Conservation (phyloP, 768 basidiomycete species). For the Suillus occidentalis region DNA sequence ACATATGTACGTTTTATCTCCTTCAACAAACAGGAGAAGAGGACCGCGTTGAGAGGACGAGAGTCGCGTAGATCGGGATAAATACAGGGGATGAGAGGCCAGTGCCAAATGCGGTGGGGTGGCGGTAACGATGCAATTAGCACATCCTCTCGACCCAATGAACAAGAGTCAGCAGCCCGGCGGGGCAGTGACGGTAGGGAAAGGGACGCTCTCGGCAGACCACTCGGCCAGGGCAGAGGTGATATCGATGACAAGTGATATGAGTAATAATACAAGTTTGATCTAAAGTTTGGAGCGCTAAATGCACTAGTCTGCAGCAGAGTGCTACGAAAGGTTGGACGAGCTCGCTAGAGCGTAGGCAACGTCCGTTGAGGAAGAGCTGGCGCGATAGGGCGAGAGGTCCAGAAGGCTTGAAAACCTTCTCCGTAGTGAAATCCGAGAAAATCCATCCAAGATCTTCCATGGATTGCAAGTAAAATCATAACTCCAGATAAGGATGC, state of each 20-base stretch:
- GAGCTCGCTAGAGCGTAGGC: slow-evolving; percentile 23
- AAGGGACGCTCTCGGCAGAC: slow-evolving; percentile 21
- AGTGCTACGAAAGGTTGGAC: slow-evolving; percentile 18
- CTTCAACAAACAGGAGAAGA: slow-evolving; percentile 1
- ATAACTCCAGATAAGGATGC: slow-evolving; percentile 29
- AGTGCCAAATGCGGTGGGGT: neutral
- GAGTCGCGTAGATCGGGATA: slow-evolving; percentile 1
- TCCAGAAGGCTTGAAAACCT: slow-evolving; percentile 12
- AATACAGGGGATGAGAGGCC: slow-evolving; percentile 2
- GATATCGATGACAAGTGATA: slow-evolving; percentile 25
- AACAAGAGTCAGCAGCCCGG: slow-evolving; percentile 15
- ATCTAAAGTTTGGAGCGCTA: slow-evolving; percentile 12
- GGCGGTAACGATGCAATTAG: slow-evolving; percentile 3
- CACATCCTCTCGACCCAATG: slow-evolving; percentile 12
- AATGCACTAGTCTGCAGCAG: slow-evolving; percentile 17
- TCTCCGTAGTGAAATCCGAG: slow-evolving; percentile 19
- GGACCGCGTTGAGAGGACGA: neutral
- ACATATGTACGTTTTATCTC: slow-evolving; percentile 7
- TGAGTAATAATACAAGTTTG: slow-evolving; percentile 36
- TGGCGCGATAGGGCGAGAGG: slow-evolving; percentile 20
- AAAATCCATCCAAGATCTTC: slow-evolving; percentile 30
- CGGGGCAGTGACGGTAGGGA: slow-evolving; percentile 20
- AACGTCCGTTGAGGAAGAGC: slow-evolving; percentile 18
- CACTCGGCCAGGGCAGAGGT: slow-evolving; percentile 9
- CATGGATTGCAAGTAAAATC: slow-evolving; percentile 25